Evolutionary conservation across 1,139 yeast genomes (phyloP), one percentile per base, ranked within the genome.

Genomic region (Geotrichum carabidarum): DNA sequence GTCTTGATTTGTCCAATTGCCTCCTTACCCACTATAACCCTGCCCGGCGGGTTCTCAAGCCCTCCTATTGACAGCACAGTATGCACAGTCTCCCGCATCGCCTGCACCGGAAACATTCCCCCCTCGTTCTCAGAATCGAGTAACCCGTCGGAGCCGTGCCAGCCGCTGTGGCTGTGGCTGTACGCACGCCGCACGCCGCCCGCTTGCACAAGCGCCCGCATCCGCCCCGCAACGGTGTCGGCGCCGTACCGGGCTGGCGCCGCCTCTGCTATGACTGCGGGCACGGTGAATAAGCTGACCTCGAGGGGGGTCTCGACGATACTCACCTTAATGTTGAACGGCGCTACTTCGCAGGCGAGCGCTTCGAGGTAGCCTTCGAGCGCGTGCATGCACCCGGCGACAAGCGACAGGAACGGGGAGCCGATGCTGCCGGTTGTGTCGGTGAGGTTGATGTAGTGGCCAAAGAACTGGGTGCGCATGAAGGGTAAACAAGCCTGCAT

Each of bases 281-380:
- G 63, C 31, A 60, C 60, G 12, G 68, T 59, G 12, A 65, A 60
- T n/a, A 64, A 51, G 1, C 64, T 62, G n/a, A 67, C 65, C 50
- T 68, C 71, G 17, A 63, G 52, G 8, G 69, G 62, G 8, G 66
- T 57, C 55, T 68, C 63, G n/a, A 69, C 69, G 8, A 69, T 56
- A 1, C 72, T 65, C 30, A 67, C 62, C 43, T 65, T 67, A 44
- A 69, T 57, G 32, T 66, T 63, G 49, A 60, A 59, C 6, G 66
- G 63, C 8, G 66, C 65, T 1, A 68, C 60, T 41, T 66, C 65
- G 46, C 67, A 55, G 4, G 71, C 71, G 15, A 69, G 59, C 4
- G 68, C 63, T 54, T 69, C 73, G 5, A 62, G 57, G 53, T 68
- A 69, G 14, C 73, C 72, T 54, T 70, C 72, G 12, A 69, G 58